Base-by-base conservation (phyloP, 441 rosid species). In the California macrophylla region DNA sequence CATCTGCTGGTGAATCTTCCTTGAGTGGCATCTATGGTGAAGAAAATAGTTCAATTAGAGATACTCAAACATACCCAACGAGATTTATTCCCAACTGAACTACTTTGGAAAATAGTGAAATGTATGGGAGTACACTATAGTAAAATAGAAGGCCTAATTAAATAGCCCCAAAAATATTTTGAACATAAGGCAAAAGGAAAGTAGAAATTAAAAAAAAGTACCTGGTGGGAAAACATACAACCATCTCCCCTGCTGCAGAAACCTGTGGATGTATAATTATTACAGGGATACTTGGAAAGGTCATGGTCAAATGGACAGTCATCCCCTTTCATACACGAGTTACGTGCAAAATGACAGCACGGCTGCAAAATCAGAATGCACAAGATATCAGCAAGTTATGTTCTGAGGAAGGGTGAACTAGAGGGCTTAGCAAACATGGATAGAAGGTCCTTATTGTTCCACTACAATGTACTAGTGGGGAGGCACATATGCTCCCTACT, bases 171-270 rank as follows among this genome's bases (percentile, higher is more conserved):
- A 21, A 3, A 60, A 25, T 58, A 60, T 60, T 60, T 60, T 21
- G 6, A 21, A 16, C 60, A 52, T 52, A 61, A n/a, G 12, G 9
- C 23, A 54, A 28, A 26, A 71, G 50, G 62, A 42, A 61, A 32
- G 65, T 16, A 62, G 21, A 18, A 45, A 21, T 34, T 58, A 64
- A 64, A 60, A 50, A 50, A 70, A 76, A 65, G 32, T 87, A 93
- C 97, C 95, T 86, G 81, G 81, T 93, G 98, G 8, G 93, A 93
- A 78, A 91, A 93, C 87, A 87, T 75, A 75, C 96, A 93, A 66
- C 45, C 75, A 70, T 84, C 79, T 24, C 97, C 95, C 79, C 97
- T 82, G 79, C 70, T 70, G 82, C 98, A 93, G 77, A 65, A 76
- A 72, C 97, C 92, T 28, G 78, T 81, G 45, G 85, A 73, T 2